Conservation (phyloP, 257 asterid genomes). For the Leptodermis oblonga region DNA sequence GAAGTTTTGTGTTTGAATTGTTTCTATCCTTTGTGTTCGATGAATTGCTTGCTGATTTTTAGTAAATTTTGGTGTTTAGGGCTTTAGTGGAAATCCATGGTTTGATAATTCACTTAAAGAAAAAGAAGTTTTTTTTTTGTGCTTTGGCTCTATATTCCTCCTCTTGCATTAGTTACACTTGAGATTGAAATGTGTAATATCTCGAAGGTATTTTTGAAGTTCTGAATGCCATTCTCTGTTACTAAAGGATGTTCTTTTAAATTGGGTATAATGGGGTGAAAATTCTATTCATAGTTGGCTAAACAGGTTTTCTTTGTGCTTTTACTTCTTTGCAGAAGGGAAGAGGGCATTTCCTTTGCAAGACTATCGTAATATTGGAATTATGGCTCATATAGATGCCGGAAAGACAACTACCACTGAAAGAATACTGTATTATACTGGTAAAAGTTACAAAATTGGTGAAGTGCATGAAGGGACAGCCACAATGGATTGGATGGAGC, state of each 20-base stretch:
- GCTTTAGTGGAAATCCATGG: too few relatives aligned
- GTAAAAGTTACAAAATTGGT: constrained; percentile 91
- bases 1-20: not conserved
- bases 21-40: not conserved
- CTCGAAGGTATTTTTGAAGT: not conserved
- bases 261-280: not conserved
- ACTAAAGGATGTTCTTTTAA: not conserved
- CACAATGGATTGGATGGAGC: constrained; percentile 99
- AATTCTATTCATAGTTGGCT: not conserved
- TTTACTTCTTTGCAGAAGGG: constrained; percentile 49
- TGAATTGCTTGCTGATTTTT: not conserved
- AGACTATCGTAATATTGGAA: constrained; percentile 94
- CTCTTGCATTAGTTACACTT: too few relatives aligned
- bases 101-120: not conserved
- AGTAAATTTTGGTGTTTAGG: too few relatives aligned
- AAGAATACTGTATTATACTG: constrained; percentile 80
- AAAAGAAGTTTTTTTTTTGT: not conserved
- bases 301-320: constrained; percentile 1
- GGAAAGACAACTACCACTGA: constrained; percentile 98
- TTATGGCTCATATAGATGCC: constrained; percentile 97
- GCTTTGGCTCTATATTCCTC: not conserved
- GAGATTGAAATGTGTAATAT: too few relatives aligned
- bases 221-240: not conserved
- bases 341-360: constrained; percentile 63
- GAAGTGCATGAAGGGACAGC: constrained; percentile 99